Evolutionary conservation across 1,139 yeast genomes (phyloP).

Genomic region (Zygoascus meyerae): DNA sequence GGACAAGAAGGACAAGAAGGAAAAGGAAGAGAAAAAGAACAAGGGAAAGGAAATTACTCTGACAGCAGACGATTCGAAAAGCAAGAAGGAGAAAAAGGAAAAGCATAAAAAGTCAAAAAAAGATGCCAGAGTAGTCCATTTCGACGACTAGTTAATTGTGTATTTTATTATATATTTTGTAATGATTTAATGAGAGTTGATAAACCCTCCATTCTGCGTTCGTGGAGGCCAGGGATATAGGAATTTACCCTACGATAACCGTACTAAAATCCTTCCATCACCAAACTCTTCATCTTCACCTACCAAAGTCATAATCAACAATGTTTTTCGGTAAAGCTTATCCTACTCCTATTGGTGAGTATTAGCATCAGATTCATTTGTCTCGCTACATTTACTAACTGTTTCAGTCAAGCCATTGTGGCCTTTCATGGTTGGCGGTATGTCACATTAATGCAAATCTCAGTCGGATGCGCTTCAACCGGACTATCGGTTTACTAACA

Average conservation of each 20-base stretch:
- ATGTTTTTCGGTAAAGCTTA: conserved; percentile 24
- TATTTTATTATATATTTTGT: no score
- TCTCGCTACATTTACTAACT: conserved; percentile 1
- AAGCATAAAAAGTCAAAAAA: conserved; percentile 7
- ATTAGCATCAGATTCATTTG: not conserved
- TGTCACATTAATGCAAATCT: conserved; percentile 18
- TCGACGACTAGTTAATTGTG: not conserved
- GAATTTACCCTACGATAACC: no score
- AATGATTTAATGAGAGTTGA: no score
- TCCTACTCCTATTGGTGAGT: conserved; percentile 42
- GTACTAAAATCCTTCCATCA: no score
- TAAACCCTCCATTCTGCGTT: no score
- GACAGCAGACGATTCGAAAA: no score
- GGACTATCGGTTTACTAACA: conserved; percentile 11
- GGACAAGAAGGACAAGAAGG: conserved; percentile 31
- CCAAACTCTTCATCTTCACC: conserved; percentile 4
- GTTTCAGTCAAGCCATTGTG: conserved; percentile 50
- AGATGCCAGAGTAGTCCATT: not conserved
- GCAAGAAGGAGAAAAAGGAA: conserved; percentile 10
- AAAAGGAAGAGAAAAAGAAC: conserved; percentile 9
- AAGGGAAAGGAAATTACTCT: no score
- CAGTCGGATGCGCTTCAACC: not conserved
- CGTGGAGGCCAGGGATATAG: no score
- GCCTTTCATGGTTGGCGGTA: conserved; percentile 63
- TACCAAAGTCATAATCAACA: not conserved